Conservation (phyloP, 192 early-diverging fungal genomes). For the Backusella liffmaniae region DNA sequence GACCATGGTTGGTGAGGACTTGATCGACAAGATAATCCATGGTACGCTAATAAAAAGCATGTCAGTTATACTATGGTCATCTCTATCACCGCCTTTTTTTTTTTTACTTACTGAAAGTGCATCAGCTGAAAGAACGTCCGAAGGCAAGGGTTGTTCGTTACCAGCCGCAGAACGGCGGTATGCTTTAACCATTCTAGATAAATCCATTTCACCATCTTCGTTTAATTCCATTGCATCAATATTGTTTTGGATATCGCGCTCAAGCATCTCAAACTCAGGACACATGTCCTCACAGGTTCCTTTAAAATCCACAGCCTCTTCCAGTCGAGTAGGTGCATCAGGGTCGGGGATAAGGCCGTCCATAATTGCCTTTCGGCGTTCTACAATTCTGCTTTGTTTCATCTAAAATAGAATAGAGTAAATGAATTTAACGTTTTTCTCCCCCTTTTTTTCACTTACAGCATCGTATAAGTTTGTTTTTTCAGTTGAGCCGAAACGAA, state of each 20-base stretch:
- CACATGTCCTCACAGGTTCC: constrained; percentile 90
- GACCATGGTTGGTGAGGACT: constrained; percentile 54
- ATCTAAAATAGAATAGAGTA: constrained; percentile 39
- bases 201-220: constrained; percentile 47
- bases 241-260: constrained; percentile 75
- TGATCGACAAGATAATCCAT: constrained; percentile 61
- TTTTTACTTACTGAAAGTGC: constrained; percentile 58
- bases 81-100: too few relatives aligned
- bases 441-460: too few relatives aligned
- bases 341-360: constrained; percentile 63
- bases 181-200: constrained; percentile 72
- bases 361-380: constrained; percentile 62
- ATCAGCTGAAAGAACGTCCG: constrained; percentile 81
- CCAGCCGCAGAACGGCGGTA: constrained; percentile 86
- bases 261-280: constrained; percentile 83
- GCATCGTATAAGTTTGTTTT: constrained; percentile 7
- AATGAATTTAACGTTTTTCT: neutral
- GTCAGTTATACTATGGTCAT: neutral
- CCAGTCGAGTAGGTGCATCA: constrained; percentile 46
- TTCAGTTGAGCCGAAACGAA: constrained; percentile 12
- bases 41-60: constrained; percentile 37
- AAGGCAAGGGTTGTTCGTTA: constrained; percentile 80
- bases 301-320: constrained; percentile 67
- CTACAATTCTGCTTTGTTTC: constrained; percentile 57
- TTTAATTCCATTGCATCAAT: constrained; percentile 71